Percentiles rank a stretch among this genome's conserved stretches.
phyloP scores from a whole-genome alignment of 1,284 basidiomycete species.

The Malassezia yamatoensis region DNA sequence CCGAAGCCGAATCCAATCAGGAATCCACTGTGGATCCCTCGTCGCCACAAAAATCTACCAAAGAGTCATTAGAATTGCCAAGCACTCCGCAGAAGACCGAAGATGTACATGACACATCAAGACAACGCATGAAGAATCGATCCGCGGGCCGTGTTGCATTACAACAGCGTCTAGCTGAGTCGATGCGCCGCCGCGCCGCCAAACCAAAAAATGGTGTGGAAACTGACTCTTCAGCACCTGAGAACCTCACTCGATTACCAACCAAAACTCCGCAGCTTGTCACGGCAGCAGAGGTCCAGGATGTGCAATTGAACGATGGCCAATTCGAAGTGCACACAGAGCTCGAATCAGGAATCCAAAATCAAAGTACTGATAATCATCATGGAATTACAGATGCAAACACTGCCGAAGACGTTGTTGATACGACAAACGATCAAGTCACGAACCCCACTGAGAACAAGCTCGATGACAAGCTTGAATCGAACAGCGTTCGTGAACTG shows the following conservation, averaged over 20 bases:
- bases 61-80: not conserved
- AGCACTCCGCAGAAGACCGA: not conserved
- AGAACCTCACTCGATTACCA: no score
- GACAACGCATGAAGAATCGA: not conserved
- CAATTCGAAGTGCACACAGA: not conserved
- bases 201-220: not conserved
- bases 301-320: not conserved
- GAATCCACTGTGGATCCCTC: no score
- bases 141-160: not conserved
- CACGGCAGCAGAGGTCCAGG: not conserved
- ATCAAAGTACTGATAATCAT: no score
- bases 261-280: no score
- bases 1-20: no score
- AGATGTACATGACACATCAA: not conserved
- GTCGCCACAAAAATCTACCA: no score
- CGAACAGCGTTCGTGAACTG: no score
- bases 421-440: no score
- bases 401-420: no score
- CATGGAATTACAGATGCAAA: no score
- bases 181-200: conserved; percentile 3
- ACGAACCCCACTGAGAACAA: no score
- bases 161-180: conserved; percentile 4
- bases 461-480: no score
- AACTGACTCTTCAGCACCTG: not conserved
- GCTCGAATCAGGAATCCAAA: not conserved